These are phyloP conservation scores for Talaromyces sp. DNA, from an alignment of 2,329 filamentous ascomycete species.

Conservation along the genomic window DNA sequence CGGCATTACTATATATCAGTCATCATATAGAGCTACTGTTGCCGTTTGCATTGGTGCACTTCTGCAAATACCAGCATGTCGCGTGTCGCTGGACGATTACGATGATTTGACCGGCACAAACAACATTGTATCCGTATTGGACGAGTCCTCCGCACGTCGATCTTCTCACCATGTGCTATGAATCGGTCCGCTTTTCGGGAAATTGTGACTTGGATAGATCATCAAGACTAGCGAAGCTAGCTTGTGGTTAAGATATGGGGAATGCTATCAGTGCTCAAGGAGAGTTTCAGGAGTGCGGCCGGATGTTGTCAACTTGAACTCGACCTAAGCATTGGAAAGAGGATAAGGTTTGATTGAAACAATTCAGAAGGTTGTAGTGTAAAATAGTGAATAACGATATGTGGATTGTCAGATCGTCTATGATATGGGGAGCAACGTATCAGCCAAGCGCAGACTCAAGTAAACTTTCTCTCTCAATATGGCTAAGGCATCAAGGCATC, in stretches of 20 bases:
- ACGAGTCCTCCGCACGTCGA: not conserved
- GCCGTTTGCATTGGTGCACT: not conserved
- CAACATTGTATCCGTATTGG: not conserved
- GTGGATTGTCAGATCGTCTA: not conserved
- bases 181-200: not conserved
- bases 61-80: not conserved
- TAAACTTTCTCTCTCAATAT: not conserved
- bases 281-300: not conserved
- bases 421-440: not conserved
- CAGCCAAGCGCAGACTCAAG: not conserved
- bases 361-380: not conserved
- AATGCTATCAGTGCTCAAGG: conserved; percentile 2
- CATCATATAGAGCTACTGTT: not conserved
- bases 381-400: not conserved
- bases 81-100: not conserved
- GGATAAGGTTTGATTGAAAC: not conserved
- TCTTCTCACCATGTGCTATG: not conserved
- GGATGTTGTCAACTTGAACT: not conserved
- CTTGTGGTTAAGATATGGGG: not conserved
- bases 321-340: not conserved
- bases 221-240: not conserved
- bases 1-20: not conserved
- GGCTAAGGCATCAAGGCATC: not conserved
- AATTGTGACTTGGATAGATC: not conserved
- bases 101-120: not conserved